Base-by-base conservation (phyloP, 2,329 filamentous ascomycete species). In the Ceratocystis harringtonii region DNA sequence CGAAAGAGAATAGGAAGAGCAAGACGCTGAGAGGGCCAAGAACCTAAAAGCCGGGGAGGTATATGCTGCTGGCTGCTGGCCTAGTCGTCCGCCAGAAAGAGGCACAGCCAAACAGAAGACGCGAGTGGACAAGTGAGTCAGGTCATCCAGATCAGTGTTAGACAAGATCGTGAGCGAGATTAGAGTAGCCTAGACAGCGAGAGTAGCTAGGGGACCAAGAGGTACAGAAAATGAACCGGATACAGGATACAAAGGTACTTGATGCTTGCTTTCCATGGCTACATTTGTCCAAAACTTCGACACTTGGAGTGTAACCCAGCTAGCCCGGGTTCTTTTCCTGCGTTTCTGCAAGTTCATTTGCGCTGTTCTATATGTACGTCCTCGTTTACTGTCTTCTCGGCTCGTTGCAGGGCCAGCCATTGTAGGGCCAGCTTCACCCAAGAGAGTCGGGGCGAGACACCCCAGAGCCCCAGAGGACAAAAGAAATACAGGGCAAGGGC, bases 131-230 rank as follows among this genome's bases (percentile, higher is more conserved):
- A 41, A 41, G 36, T 41, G 36, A 41, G 36, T 41, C 36, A 57
- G 30, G 52, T 57, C 10, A 57, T 12, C 7, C 52, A 57, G 8
- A 57, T 57, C 52, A 30, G 10, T 17, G 52, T 57, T 30, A 17
- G 52, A 57, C 52, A 57, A 57, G 52, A 57, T 57, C 52, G 52
- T 30, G 52, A 25, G 52, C 15, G 52, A 57, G 52, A 57, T 57
- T 57, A 50, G n/a, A 50, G 45, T 22, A 50, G 45, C 45, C 45
- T 50, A 50, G 45, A 50, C 45, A 19, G 22, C 17, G 17, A 48
- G 19, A 19, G 44, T 48, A 48, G 44, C 17, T 48, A 48, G 44
- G 19, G 44, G 45, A 22, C 17, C 7, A 22, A 50, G 45, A 19
- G 12, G 17, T 8, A 50, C n/a, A 50, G 45, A 22, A 25, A n/a